Base-by-base conservation (phyloP, 345 rosid species). In the Theobroma cacao region DNA sequence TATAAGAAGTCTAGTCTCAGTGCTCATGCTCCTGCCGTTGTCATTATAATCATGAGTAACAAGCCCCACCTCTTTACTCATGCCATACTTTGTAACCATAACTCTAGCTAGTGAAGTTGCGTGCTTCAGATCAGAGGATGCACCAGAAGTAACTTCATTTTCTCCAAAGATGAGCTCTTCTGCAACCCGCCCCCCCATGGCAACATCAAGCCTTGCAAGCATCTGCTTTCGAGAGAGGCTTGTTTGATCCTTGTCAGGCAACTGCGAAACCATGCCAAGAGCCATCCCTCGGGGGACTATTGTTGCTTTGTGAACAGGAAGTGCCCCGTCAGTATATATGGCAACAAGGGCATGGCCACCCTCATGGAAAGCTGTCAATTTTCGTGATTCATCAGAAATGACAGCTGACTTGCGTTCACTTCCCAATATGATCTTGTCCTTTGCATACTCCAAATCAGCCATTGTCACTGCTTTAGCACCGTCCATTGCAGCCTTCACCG, bases 341-440 rank as follows among this genome's bases (percentile, higher is more conserved):
- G 99, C 98, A 40, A 96, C 98, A 67, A 96, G 93, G 55, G 99
- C 99, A 87, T 96, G 99, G 12, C 98, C 99, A 62, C 93, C 95
- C 90, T 97, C 99, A 65, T 97, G 99, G 84, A 89, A 97, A 68
- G 99, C 98, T 10, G 98, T 97, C 34, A 87, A 77, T 79, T 72
- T 90, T 24, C 95, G 78, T 22, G 96, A 88, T 84, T 93, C 97
- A 0, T 90, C 90, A 4, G 99, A 94, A 33, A 93, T 92, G 74
- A 94, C 98, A 40, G 97, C 97, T 1, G 98, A 96, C 80, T 96
- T 96, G 65, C 99, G 84, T 79, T 96, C 99, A 67, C 98, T 96
- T 75, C 98, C 99, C 99, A 96, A 92, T 92, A 91, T 85, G 85
- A 94, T 96, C 85, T 85, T 90, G 87, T 96, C 99, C 84, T 94